Conservation (phyloP, 164 flowering plant species). For the Kingdonia uniflora region DNA sequence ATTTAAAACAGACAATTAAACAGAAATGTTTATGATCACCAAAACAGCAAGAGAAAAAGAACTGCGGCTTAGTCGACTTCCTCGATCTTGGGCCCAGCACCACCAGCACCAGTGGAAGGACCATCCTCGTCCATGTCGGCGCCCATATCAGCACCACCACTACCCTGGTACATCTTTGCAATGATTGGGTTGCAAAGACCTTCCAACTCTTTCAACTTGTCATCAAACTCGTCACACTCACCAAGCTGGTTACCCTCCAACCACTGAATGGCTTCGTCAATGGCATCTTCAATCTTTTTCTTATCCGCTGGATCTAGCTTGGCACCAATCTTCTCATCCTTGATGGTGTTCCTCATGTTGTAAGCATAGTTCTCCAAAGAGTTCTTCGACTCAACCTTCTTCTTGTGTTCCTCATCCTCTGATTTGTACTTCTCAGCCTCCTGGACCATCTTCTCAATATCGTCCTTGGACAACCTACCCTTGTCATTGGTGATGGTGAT, state of each 20-base stretch:
- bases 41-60: not conserved
- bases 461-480: constrained; percentile 25
- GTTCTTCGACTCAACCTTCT: constrained; percentile 34
- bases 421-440: constrained; percentile 35
- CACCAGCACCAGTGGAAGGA: constrained; percentile 9
- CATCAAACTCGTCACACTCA: constrained; percentile 24
- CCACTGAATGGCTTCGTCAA: constrained; percentile 31
- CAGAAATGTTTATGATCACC: not conserved
- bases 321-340: constrained; percentile 28
- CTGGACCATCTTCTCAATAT: constrained; percentile 31
- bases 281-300: constrained; percentile 30
- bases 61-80: constrained; percentile 14
- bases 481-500: constrained; percentile 38
- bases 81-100: constrained; percentile 24
- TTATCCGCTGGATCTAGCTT: constrained; percentile 25
- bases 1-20: not conserved
- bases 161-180: constrained; percentile 36
- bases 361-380: constrained; percentile 24
- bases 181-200: constrained; percentile 30
- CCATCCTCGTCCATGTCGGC: constrained; percentile 21
- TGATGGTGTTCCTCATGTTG: constrained; percentile 32
- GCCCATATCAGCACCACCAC: constrained; percentile 21
- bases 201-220: constrained; percentile 26
- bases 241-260: constrained; percentile 35
- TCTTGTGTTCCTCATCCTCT: constrained; percentile 33